Conservation (phyloP, 345 rosid species). For the Eucalyptus urophylla region DNA sequence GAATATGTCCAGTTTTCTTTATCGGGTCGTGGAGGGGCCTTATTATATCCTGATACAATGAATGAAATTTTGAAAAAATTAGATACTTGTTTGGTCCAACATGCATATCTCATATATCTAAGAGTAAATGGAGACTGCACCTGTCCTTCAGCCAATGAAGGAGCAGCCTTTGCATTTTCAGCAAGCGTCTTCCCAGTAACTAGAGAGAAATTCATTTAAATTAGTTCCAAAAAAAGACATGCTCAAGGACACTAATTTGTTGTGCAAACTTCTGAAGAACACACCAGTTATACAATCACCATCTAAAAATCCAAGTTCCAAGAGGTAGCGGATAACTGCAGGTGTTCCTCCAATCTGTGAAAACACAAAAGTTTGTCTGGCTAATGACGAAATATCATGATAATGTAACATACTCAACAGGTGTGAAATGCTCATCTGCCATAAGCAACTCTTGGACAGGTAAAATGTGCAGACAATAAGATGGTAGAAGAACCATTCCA, state of each 20-base stretch:
- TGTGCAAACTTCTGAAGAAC: neutral
- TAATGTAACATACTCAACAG: neutral
- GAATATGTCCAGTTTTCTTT: constrained; percentile 93
- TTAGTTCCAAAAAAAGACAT: neutral
- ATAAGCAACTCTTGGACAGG: neutral
- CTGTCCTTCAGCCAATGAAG: constrained; percentile 69
- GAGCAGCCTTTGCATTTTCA: constrained; percentile 59
- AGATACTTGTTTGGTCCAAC: neutral
- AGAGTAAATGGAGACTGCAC: constrained; percentile 8
- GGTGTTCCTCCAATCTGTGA: constrained; percentile 70
- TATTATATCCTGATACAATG: constrained; percentile 47
- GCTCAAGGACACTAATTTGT: neutral
- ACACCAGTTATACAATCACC: constrained; percentile 77
- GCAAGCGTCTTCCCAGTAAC: constrained; percentile 94
- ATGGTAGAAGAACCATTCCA: neutral
- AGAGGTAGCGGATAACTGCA: constrained; percentile 54
- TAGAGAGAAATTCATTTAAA: constrained; percentile 9
- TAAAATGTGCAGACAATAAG: neutral
- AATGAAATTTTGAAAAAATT: neutral
- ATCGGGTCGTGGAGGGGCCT: constrained; percentile 71
- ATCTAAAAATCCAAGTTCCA: constrained; percentile 52
- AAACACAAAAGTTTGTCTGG: neutral
- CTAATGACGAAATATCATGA: neutral
- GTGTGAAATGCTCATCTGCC: neutral
- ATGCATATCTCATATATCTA: neutral